Base-by-base conservation (phyloP, 495 filamentous ascomycete genomes). In the Tetracladium marchalianum region DNA sequence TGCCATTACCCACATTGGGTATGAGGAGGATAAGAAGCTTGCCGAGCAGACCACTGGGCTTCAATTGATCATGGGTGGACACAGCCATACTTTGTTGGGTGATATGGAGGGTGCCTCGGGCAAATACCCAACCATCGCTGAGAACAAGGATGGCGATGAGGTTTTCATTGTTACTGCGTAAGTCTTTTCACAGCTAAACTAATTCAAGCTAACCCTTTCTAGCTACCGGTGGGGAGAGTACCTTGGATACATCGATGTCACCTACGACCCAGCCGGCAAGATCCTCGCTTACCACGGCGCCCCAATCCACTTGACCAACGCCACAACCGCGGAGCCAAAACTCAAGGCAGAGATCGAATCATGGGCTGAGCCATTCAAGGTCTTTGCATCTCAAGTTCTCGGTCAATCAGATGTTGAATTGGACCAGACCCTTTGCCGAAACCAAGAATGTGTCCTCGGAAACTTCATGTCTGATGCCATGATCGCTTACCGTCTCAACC, bases 131-230 rank as follows among this genome's bases (percentile, higher is more conserved):
- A 80, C 76, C 16, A 68, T 80, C 40, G 64, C 61, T 33, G 55
- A 65, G 8, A 79, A 80, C 54, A 61, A 64, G 49, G 67, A 74
- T 41, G 76, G 73, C 31, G 72, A 79, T 6, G 77, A 78, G 53
- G 75, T 79, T 18, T 78, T 79, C 53, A 71, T 79, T 47, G 75
- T 80, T 11, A 74, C 72, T 10, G 65, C 73, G 15, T 75, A 72
- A 49, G 53, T 34, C 7, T 7, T 27, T 27, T 27, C 22, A 16
- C 16, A 24, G 16, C n/a, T 11, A 24, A n/a, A 19, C 12, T 37
- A 13, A 1, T 32, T 10, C 12, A 6, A 8, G 33, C 10, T 35
- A 13, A 15, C 11, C 12, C 15, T 11, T 24, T 33, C 35, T 35
- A 15, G 44, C 2, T 46, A 36, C 42, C 52, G 17, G 36, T 79